These are phyloP conservation scores for Spergularia azorica DNA, from an alignment of 179 eudicot genomes.

Conservation along the genomic window DNA sequence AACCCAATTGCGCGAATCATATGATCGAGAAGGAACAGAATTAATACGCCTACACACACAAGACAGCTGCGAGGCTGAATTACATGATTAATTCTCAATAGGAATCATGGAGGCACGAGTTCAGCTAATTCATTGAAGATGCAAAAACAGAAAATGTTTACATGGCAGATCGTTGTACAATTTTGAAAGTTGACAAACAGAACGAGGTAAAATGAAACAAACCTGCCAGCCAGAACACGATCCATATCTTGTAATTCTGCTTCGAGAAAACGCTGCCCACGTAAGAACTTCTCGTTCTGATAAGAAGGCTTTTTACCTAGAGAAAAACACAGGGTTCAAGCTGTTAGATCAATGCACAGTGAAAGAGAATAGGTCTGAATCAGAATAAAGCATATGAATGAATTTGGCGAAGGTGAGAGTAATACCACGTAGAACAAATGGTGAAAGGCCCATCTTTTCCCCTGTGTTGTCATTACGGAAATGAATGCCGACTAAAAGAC, in stretches of 20 bases:
- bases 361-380: not conserved
- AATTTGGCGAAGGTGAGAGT: not conserved
- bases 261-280: conserved; percentile 91
- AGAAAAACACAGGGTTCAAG: not conserved
- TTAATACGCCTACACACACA: not conserved
- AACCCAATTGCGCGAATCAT: not conserved
- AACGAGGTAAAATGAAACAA: conserved; percentile 3
- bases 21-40: not conserved
- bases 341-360: not conserved
- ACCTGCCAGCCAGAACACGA: conserved; percentile 82
- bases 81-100: not conserved
- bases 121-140: not conserved
- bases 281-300: conserved; percentile 79
- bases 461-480: conserved; percentile 74
- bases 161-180: too few relatives aligned
- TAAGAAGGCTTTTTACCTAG: conserved; percentile 63
- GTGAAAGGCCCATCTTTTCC: conserved; percentile 75
- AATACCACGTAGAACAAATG: conserved; percentile 46
- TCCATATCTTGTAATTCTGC: conserved; percentile 94
- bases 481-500: conserved; percentile 91
- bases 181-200: not conserved
- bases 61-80: not conserved
- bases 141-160: too few relatives aligned
- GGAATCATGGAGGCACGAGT: not conserved
- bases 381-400: not conserved